Evolutionary conservation across 1,284 basidiomycete genomes (phyloP), one percentile per base, ranked within the genome.

Genomic region (Fomitopsis palustris): DNA sequence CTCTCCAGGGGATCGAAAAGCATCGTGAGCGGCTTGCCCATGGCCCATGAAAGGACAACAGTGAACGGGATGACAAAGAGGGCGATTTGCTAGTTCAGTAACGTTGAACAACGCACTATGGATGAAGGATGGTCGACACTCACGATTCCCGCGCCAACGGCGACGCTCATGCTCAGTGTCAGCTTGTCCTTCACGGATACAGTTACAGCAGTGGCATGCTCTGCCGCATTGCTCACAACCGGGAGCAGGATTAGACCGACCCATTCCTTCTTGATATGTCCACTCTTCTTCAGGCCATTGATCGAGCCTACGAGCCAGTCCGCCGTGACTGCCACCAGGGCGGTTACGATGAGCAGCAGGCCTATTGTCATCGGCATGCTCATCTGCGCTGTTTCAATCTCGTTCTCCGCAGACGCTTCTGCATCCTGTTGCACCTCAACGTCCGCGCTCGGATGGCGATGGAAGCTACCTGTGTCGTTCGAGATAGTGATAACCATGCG

Each of bases 81-180:
- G 0, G 92, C 88, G 58, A 93, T 93, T 87, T 97, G 95, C 88
- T 91, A 55, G 9, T 17, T 59, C 14, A 25, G n/a, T 16, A 4
- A 19, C 19, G n/a, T 38, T 27, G 12, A 55, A 51, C 59, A 31
- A 55, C 25, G 21, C 19, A 23, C 12, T 31, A 17, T 33, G 2
- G 47, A 51, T 10, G 25, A 21, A 54, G 23, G 49, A 54, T 52
- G 21, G 53, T 45, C n/a, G 27, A 42, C 58, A 77, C 86, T 72
- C 69, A 94, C 90, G 62, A 96, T 94, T 61, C 90, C 93, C 1
- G 91, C 92, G n/a, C 93, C 93, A 38, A 95, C 90, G 7, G 95
- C 93, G 55, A 95, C 92, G 54, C 87, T 85, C 57, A 94, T 77
- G 66, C 84, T 84, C 9, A 92, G 79, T 63, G 85, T 86, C 55